Evolutionary conservation across 345 rosid genomes (phyloP).

Genomic region (Hevea brasiliensis): DNA sequence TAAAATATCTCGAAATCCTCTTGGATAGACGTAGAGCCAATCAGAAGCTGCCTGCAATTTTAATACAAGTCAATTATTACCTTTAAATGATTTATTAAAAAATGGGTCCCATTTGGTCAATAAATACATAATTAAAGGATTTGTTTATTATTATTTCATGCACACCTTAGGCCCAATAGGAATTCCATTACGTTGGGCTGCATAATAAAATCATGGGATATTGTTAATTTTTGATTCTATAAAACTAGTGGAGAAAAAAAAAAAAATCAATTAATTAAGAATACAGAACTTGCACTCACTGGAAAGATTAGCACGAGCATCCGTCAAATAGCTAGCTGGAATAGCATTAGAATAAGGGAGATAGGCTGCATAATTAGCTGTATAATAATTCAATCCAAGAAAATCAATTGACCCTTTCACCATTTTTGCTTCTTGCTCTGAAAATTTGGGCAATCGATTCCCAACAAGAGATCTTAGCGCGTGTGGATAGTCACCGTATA

Average conservation of each 20-base stretch:
- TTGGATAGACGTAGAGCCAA: constrained; percentile 23
- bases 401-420: constrained; percentile 54
- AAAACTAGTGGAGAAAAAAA: background rate
- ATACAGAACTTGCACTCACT: background rate
- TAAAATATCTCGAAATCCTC: constrained; percentile 18
- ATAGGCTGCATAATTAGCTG: constrained; percentile 32
- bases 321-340: constrained; percentile 20
- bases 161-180: constrained; percentile 25
- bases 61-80: no score
- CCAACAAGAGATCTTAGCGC: constrained; percentile 36
- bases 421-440: constrained; percentile 28
- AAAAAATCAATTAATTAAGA: background rate
- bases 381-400: constrained; percentile 52
- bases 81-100: background rate
- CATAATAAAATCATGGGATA: background rate
- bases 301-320: background rate
- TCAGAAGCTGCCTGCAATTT: constrained; percentile 21
- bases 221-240: background rate
- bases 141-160: background rate
- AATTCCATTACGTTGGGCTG: constrained; percentile 21
- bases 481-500: constrained; percentile 44
- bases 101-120: no score
- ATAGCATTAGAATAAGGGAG: background rate
- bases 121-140: background rate
- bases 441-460: constrained; percentile 42